phyloP scores from a whole-genome alignment of 331 rosid species.

The Prunus yedoensis region DNA sequence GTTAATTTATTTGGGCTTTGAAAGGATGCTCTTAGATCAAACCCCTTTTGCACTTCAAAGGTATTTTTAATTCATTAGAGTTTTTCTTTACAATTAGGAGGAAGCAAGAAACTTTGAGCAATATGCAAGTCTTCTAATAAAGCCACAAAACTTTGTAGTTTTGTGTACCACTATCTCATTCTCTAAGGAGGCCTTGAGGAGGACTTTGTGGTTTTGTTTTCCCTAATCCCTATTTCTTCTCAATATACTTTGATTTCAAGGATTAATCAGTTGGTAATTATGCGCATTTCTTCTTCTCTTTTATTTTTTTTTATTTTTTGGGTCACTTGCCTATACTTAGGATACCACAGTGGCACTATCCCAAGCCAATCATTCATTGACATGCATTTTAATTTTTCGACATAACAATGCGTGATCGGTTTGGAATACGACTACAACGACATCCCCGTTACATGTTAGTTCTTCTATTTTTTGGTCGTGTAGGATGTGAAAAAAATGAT shows the following conservation, averaged over 20 bases:
- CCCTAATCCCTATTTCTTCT: no score
- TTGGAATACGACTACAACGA: no score
- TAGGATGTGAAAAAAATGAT: not conserved
- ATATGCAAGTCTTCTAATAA: not conserved
- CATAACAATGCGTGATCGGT: accelerated
- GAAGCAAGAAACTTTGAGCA: not conserved
- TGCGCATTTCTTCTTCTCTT: not conserved
- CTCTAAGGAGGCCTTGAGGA: not conserved
- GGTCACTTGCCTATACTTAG: no score
- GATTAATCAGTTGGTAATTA: not conserved
- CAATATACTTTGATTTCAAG: no score
- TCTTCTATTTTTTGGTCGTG: not conserved
- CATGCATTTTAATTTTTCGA: no score
- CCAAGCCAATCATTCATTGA: no score
- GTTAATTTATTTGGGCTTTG: not conserved
- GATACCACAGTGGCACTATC: no score
- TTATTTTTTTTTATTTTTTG: no score
- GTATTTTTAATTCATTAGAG: not conserved
- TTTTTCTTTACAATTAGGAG: not conserved
- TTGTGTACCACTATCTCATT: not conserved
- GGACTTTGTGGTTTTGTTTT: no score
- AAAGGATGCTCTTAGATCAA: slow-evolving; percentile 1
- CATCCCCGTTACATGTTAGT: no score
- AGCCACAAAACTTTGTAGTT: not conserved
- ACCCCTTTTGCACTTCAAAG: not conserved